Evolutionary conservation across 2,329 filamentous ascomycete species (phyloP), one percentile per base, ranked within the genome.

Genomic region (Cladosporium sp.): DNA sequence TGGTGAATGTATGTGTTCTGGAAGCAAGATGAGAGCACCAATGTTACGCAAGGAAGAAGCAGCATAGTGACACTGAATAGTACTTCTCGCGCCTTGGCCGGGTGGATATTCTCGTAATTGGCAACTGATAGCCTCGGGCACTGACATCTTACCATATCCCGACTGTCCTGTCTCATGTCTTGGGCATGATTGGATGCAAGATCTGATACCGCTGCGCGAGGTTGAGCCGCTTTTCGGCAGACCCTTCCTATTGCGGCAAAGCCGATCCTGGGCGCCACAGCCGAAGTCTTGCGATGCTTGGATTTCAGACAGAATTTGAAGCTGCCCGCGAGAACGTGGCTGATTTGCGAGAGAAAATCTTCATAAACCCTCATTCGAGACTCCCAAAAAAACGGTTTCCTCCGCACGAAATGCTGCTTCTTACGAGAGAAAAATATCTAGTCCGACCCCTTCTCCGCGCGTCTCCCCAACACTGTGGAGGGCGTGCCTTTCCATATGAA

Each of bases 391-490:
- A 55, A 11, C 52, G 52, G 18, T 55, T 32, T 21, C 18, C 28
- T 34, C 52, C 52, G 52, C 32, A 32, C 15, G 18, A 55, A 11
- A 34, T 32, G 32, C 6, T 21, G 11, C n/a, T 55, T n/a, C 15
- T 55, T 55, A 55, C 52, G 52, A 55, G 52, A 55, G 18, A 55
- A 15, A 55, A 34, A 55, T 21, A 32, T 30, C 21, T 55, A 34
- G 52, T 18, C 7, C 28, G 52, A 21, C 52, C 52, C 52, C 52
- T 55, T 55, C 52, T 55, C 52, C 52, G 52, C 52, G 52, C 32
- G 52, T 55, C 28, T 55, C 52, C 52, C 52, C 52, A 55, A 55
- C 30, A 32, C 52, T 55, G 52, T 21, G 52, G 52, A 55, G 52
- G 28, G 4, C 15, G 52, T 55, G 32, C 52, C 52, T 55, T 55